Evolutionary conservation across 768 basidiomycete species (phyloP).

Genomic region (Kwoniella pini): DNA sequence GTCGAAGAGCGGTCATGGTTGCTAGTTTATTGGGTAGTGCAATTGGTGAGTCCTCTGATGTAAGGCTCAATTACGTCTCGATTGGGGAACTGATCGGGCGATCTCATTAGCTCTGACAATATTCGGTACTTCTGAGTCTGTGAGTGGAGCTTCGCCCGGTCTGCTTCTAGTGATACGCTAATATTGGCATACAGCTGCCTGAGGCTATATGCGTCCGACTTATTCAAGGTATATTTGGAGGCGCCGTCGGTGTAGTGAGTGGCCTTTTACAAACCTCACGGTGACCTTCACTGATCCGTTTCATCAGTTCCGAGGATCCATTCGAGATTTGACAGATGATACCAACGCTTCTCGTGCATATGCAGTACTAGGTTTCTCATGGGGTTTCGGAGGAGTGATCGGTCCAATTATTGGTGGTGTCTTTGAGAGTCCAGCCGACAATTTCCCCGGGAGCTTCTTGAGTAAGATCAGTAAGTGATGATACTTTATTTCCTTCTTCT

Average conservation of each 20-base stretch:
- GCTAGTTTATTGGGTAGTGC: constrained; percentile 71
- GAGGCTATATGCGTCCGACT: constrained; percentile 85
- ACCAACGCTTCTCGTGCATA: constrained; percentile 94
- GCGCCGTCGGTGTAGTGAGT: constrained; percentile 85
- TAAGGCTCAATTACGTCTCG: too few relatives aligned
- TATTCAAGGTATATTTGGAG: constrained; percentile 86
- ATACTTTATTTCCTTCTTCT: too few relatives aligned
- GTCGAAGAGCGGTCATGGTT: constrained; percentile 77
- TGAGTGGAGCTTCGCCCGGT: too few relatives aligned
- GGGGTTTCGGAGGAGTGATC: constrained; percentile 84
- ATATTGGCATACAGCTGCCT: too few relatives aligned
- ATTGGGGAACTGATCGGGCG: too few relatives aligned
- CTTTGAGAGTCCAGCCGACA: constrained; percentile 65
- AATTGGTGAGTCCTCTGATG: constrained; percentile 51
- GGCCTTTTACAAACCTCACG: too few relatives aligned
- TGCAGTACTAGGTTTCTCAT: constrained; percentile 91
- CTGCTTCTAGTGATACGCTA: too few relatives aligned
- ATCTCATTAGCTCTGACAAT: constrained; percentile 50
- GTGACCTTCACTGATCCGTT: too few relatives aligned
- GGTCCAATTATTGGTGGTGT: constrained; percentile 58
- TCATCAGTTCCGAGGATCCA: constrained; percentile 65
- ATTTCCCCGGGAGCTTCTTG: constrained; percentile 76
- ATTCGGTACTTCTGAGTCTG: constrained; percentile 54
- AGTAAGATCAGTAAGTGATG: constrained; percentile 57
- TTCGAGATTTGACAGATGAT: constrained; percentile 82